Percentiles rank a stretch among this genome's conserved stretches.
phyloP scores from a whole-genome alignment of 2,329 filamentous ascomycete genomes.

The Colletotrichum orbiculare region DNA sequence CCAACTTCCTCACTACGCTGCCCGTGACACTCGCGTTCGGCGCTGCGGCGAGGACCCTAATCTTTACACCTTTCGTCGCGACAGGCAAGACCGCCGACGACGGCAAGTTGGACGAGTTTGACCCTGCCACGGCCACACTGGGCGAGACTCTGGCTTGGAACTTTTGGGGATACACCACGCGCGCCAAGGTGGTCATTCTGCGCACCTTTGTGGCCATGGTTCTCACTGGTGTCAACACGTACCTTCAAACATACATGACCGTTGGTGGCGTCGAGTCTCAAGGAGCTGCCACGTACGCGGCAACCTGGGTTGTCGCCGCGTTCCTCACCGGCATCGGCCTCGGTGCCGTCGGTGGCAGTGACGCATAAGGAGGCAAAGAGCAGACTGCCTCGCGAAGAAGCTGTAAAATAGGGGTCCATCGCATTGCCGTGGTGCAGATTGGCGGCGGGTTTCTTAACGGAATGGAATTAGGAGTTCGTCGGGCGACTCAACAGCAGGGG shows the following conservation, averaged over 20 bases:
- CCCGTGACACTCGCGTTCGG: constrained; percentile 71
- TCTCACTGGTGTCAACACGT: constrained; percentile 68
- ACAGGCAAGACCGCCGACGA: constrained; percentile 62
- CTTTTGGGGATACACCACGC: constrained; percentile 74
- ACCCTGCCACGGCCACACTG: constrained; percentile 73
- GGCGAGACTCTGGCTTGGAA: constrained; percentile 78
- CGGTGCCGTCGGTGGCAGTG: constrained; percentile 59
- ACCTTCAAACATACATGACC: constrained; percentile 73
- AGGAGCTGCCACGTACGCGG: constrained; percentile 79
- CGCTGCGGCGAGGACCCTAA: constrained; percentile 77
- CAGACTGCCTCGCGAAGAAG: constrained; percentile 9
- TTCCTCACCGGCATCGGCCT: constrained; percentile 67
- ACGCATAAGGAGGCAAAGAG: constrained; percentile 24
- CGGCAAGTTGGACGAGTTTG: constrained; percentile 64
- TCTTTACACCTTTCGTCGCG: constrained; percentile 77
- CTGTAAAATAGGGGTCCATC: constrained; percentile 1
- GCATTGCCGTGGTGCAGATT: constrained; percentile 16
- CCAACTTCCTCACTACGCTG: constrained; percentile 70
- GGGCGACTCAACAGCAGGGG: constrained; percentile 13
- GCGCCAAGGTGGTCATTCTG: constrained; percentile 71
- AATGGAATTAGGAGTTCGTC: constrained; percentile 17
- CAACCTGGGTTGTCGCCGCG: constrained; percentile 78
- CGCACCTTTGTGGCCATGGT: constrained; percentile 71
- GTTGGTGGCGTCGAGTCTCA: constrained; percentile 75
- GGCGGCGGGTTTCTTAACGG: constrained; percentile 3